These are phyloP conservation scores for Pichia thaimueangensis DNA, from an alignment of 805 yeast species.

Conservation along the genomic window DNA sequence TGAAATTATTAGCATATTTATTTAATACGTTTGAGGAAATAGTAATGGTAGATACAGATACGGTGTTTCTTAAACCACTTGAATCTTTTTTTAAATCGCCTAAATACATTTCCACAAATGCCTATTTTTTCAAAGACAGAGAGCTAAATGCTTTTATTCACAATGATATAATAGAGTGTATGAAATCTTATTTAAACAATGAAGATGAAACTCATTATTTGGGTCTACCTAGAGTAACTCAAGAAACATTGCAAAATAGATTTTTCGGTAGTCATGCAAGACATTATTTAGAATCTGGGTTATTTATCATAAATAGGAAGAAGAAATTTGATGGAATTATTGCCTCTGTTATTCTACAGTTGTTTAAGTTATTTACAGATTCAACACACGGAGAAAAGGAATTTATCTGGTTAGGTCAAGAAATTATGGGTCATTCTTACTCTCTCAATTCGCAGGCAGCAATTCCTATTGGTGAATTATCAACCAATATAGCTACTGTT, in stretches of 20 bases:
- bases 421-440: constrained; percentile 48
- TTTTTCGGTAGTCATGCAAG: constrained; percentile 37
- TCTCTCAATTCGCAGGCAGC: constrained; percentile 48
- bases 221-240: constrained; percentile 31
- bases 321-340: constrained; percentile 45
- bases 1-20: constrained; percentile 49
- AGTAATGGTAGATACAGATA: constrained; percentile 49
- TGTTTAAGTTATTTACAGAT: constrained; percentile 37
- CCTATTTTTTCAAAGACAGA: constrained; percentile 47
- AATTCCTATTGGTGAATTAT: constrained; percentile 46
- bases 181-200: constrained; percentile 42
- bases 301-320: constrained; percentile 40
- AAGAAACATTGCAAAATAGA: constrained; percentile 31
- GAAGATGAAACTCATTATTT: constrained; percentile 35
- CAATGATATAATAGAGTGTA: constrained; percentile 37
- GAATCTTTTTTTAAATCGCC: constrained; percentile 32
- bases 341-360: constrained; percentile 37
- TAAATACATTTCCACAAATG: constrained; percentile 32
- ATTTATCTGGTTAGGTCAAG: constrained; percentile 66
- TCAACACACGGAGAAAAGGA: constrained; percentile 78
- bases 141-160: constrained; percentile 32
- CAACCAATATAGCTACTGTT: constrained; percentile 9
- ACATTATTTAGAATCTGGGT: constrained; percentile 45
- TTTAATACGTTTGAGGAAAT: constrained; percentile 54
- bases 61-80: constrained; percentile 34